phyloP scores from a whole-genome alignment of 768 basidiomycete genomes.

The Suillus bovinus region DNA sequence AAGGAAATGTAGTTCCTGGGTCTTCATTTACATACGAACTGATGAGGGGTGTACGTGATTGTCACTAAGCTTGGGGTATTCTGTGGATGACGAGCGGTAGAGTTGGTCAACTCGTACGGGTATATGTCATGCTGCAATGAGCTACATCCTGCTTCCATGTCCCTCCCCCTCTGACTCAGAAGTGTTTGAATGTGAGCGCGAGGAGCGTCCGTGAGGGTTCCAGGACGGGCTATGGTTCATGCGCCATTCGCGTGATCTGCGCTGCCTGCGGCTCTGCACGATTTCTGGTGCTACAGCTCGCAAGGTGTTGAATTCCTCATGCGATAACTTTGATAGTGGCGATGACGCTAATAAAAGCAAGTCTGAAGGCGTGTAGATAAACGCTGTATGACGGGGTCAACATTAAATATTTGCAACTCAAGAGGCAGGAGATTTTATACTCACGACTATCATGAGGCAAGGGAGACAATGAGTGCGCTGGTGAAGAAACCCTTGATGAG shows the following conservation, averaged over 20 bases:
- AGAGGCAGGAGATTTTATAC: neutral
- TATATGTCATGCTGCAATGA: neutral
- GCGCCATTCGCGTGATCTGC: constrained; percentile 28
- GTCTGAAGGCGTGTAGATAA: constrained; percentile 28
- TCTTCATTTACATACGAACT: neutral
- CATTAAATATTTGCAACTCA: neutral
- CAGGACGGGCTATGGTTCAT: constrained; percentile 11
- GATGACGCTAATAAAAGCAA: constrained; percentile 27
- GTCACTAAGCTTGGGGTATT: neutral
- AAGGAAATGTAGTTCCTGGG: neutral
- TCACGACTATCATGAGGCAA: constrained; percentile 11
- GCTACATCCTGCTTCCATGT: constrained; percentile 17
- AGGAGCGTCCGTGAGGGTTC: constrained; percentile 2
- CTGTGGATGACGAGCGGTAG: neutral
- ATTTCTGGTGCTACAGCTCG: constrained; percentile 28
- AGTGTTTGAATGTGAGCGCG: neutral
- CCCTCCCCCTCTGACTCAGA: constrained; percentile 23
- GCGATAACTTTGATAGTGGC: constrained; percentile 20
- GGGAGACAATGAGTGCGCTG: constrained; percentile 7
- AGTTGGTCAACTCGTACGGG: neutral
- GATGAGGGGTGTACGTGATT: neutral
- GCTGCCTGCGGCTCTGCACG: constrained; percentile 26
- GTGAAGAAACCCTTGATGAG: constrained; percentile 19
- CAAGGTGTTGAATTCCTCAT: constrained; percentile 11
- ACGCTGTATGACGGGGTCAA: constrained; percentile 2